Conservation (phyloP, 768 basidiomycete genomes). For the Lactarius sanguifluus region DNA sequence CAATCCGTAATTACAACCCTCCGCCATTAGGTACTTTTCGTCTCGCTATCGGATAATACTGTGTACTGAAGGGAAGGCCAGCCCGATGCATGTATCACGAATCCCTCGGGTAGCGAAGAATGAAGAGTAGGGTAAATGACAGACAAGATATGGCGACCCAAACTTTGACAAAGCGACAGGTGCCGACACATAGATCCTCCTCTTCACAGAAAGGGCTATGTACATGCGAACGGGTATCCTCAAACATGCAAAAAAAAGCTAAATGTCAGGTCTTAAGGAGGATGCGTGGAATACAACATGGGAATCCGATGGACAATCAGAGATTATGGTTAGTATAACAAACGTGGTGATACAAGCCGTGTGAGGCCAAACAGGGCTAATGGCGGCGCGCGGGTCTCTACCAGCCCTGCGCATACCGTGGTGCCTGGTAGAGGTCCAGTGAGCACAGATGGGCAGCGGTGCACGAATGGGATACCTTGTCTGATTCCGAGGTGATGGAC, state of each 20-base stretch:
- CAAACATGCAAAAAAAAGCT: conserved; percentile 7
- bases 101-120: background rate
- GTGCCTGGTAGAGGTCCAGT: conserved; percentile 9
- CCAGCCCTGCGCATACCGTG: conserved; percentile 21
- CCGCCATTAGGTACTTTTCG: background rate
- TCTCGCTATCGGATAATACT: background rate
- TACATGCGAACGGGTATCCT: background rate
- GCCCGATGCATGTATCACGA: background rate
- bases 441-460: conserved; percentile 1
- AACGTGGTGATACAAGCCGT: conserved; percentile 25
- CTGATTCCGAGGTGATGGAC: conserved; percentile 21
- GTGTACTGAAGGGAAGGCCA: background rate
- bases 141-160: background rate
- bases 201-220: background rate
- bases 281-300: conserved; percentile 17
- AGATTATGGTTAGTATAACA: background rate
- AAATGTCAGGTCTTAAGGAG: conserved; percentile 4
- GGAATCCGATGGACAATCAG: background rate
- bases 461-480: conserved; percentile 13
- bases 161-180: background rate
- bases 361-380: background rate
- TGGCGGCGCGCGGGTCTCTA: conserved; percentile 1
- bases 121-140: background rate
- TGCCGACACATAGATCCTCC: background rate
- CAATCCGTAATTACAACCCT: background rate